A percentile compares a stretch with the other conserved stretches of the same genome.
Evolutionary conservation across 129 eudicot genomes (phyloP).

Genomic region (Mikania micrantha): DNA sequence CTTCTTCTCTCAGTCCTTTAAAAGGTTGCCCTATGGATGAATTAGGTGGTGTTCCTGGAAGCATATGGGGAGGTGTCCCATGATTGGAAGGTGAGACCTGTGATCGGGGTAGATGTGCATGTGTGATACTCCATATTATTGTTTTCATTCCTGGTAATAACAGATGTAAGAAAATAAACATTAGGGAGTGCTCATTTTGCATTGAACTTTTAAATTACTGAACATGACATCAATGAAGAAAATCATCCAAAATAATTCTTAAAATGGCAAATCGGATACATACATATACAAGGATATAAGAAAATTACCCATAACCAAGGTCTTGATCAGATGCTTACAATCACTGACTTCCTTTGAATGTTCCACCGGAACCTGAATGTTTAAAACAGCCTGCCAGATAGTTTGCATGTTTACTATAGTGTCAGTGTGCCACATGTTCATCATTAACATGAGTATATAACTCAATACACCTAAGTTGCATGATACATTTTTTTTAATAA

Average conservation of each 20-base stretch:
- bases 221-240: neutral
- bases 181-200: neutral
- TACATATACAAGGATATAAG: constrained; percentile 10
- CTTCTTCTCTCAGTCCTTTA: constrained; percentile 96
- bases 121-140: constrained; percentile 96
- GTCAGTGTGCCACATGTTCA: constrained; percentile 11
- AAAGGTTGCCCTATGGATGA: constrained; percentile 59
- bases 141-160: constrained; percentile 89
- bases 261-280: neutral
- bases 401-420: constrained; percentile 10
- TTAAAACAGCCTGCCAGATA: constrained; percentile 75
- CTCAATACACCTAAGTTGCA: neutral
- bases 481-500: neutral
- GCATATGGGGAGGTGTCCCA: constrained; percentile 76
- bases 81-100: constrained; percentile 91
- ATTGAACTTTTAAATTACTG: neutral
- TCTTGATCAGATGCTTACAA: constrained; percentile 90
- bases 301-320: constrained; percentile 86
- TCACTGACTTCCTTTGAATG: constrained; percentile 92
- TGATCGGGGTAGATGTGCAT: constrained; percentile 91
- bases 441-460: neutral
- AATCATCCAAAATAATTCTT: neutral
- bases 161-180: neutral
- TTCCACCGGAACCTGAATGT: constrained; percentile 80
- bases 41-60: constrained; percentile 56